Conservation (phyloP, 2,329 filamentous ascomycete genomes). For the Fusarium nurragi region DNA sequence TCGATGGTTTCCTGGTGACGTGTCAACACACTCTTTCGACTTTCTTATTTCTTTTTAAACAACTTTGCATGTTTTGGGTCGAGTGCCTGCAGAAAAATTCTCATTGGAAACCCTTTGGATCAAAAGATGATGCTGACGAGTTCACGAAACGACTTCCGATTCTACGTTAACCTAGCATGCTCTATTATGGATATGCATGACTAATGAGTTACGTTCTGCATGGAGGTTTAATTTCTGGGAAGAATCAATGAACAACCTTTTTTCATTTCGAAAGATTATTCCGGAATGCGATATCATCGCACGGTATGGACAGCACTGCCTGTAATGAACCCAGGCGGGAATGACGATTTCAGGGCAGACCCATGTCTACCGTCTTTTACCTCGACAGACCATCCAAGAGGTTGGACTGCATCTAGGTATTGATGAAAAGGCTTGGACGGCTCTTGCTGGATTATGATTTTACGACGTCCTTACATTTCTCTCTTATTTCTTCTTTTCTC, state of each 20-base stretch:
- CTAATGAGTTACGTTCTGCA: conserved; percentile 58
- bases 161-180: conserved; percentile 49
- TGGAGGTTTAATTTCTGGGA: conserved; percentile 49
- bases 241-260: conserved; percentile 39
- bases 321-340: conserved; percentile 53
- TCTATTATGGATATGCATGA: conserved; percentile 53
- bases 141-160: conserved; percentile 50
- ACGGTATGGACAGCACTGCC: conserved; percentile 48
- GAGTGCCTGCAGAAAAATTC: conserved; percentile 44
- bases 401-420: conserved; percentile 37
- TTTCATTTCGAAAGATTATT: conserved; percentile 41
- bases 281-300: conserved; percentile 46
- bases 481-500: conserved; percentile 41
- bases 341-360: conserved; percentile 44
- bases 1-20: conserved; percentile 3
- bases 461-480: conserved; percentile 47
- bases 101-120: conserved; percentile 42
- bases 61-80: conserved; percentile 41
- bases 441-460: conserved; percentile 33
- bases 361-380: conserved; percentile 34
- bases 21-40: conserved; percentile 34
- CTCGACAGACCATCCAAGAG: conserved; percentile 32
- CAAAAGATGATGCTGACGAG: conserved; percentile 50
- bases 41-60: conserved; percentile 27
- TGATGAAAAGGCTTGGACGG: conserved; percentile 40